Evolutionary conservation across 2,329 filamentous ascomycete species (phyloP).

Genomic region (Alternaria tenuissima): DNA sequence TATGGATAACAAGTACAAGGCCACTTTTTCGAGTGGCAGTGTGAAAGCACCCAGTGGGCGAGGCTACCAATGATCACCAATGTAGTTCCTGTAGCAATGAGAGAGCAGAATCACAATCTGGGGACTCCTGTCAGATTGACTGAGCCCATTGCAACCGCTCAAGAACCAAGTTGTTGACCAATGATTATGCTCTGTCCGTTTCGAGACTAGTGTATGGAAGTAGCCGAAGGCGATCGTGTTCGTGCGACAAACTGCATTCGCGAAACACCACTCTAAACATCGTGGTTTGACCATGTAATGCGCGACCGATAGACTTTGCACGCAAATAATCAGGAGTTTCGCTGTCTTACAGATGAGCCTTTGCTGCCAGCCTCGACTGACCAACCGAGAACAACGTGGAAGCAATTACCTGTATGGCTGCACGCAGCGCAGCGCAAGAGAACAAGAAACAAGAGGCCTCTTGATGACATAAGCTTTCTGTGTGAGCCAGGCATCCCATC

Average conservation of each 20-base stretch:
- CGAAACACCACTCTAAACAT: slow-evolving; percentile 43
- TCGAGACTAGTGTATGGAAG: slow-evolving; percentile 11
- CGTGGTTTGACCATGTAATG: slow-evolving; percentile 30
- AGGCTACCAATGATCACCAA: slow-evolving; percentile 16
- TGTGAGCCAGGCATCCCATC: not conserved
- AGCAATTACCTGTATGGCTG: not conserved
- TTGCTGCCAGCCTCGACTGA: not conserved
- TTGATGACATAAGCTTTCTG: not conserved
- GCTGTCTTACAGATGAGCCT: not conserved
- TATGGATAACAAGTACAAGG: slow-evolving; percentile 39
- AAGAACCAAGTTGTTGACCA: not conserved
- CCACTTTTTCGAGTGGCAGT: slow-evolving; percentile 44
- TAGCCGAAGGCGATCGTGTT: slow-evolving; percentile 16
- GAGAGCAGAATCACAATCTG: not conserved
- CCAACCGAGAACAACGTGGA: not conserved
- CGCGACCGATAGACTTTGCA: not conserved
- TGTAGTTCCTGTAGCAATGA: not conserved
- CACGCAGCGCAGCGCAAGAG: not conserved
- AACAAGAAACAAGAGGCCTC: not conserved
- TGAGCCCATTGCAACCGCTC: not conserved
- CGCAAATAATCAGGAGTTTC: not conserved
- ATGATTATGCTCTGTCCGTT: slow-evolving; percentile 1
- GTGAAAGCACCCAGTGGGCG: slow-evolving; percentile 33
- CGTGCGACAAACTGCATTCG: slow-evolving; percentile 16
- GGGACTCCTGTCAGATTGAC: not conserved